Conservation (phyloP, 2,329 filamentous ascomycete genomes). For the Ascochyta clinopodiicola region DNA sequence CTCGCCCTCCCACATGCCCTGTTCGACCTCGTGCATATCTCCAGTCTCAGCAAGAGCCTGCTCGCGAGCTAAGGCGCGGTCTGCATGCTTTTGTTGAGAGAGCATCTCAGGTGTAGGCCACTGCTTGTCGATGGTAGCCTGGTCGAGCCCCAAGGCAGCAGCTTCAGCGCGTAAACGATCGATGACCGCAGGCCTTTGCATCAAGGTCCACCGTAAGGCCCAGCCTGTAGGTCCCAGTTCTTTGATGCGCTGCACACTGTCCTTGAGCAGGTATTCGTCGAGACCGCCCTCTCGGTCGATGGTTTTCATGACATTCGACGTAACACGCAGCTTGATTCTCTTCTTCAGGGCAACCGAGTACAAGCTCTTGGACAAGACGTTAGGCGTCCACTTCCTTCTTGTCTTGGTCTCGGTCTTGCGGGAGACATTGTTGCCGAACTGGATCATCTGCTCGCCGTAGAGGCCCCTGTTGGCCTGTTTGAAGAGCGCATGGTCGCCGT, state of each 20-base stretch:
- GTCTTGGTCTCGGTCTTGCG: constrained; percentile 73
- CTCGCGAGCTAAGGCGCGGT: constrained; percentile 17
- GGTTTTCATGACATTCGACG: constrained; percentile 66
- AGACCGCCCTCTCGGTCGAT: constrained; percentile 88
- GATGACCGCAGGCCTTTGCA: constrained; percentile 76
- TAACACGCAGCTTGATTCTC: constrained; percentile 72
- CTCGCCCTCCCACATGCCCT: constrained; percentile 18
- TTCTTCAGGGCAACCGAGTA: constrained; percentile 68
- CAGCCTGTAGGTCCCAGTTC: constrained; percentile 90
- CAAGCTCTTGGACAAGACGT: constrained; percentile 71
- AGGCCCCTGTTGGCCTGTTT: constrained; percentile 81
- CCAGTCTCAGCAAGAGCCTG: constrained; percentile 11
- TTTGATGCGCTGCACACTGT: constrained; percentile 77
- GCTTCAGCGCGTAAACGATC: constrained; percentile 71
- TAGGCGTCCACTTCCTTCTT: constrained; percentile 76
- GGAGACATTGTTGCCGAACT: constrained; percentile 79
- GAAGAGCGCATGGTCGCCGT: constrained; percentile 72
- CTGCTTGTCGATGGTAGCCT: constrained; percentile 45
- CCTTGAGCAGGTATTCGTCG: constrained; percentile 87
- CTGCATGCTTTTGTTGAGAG: constrained; percentile 21
- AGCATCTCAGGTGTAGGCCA: constrained; percentile 35
- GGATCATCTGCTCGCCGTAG: constrained; percentile 73
- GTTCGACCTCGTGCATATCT: constrained; percentile 7
- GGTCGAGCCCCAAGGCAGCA: constrained; percentile 67
- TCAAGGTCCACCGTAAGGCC: constrained; percentile 86